Conservation (phyloP, 1,284 basidiomycete species). For the Ganoderma leucocontextum region DNA sequence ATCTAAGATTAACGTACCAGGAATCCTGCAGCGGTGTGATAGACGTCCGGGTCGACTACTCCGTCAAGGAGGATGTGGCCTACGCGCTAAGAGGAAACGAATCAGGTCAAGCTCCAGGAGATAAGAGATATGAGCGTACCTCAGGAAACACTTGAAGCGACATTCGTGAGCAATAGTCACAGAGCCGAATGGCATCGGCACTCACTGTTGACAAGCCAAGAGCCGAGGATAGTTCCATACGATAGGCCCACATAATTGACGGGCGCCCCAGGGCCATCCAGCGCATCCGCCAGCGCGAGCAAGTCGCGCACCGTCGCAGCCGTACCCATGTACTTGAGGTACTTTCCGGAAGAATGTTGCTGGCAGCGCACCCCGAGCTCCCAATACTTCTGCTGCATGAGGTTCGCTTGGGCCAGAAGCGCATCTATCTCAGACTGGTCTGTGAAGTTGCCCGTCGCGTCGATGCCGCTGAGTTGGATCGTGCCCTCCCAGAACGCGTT, state of each 20-base stretch:
- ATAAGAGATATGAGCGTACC: not conserved
- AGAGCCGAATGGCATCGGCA: not conserved
- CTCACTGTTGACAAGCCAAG: constrained; percentile 33
- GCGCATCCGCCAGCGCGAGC: constrained; percentile 28
- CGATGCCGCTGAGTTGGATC: constrained; percentile 23
- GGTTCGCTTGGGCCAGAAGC: constrained; percentile 19
- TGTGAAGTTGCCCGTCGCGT: constrained; percentile 22
- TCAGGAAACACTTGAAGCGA: constrained; percentile 25
- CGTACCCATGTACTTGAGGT: constrained; percentile 29
- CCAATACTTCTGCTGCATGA: constrained; percentile 27
- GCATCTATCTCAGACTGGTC: constrained; percentile 13
- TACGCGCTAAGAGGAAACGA: constrained; percentile 18
- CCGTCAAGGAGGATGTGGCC: constrained; percentile 32
- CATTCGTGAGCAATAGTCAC: not conserved
- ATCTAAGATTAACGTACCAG: not conserved
- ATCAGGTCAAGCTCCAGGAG: not conserved
- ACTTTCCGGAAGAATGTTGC: constrained; percentile 5
- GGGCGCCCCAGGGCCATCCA: constrained; percentile 25
- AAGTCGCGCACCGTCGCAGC: constrained; percentile 30
- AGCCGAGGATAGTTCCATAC: constrained; percentile 28
- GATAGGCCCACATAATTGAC: constrained; percentile 28
- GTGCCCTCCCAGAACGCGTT: constrained; percentile 21
- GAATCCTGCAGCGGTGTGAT: not conserved
- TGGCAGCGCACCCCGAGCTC: constrained; percentile 21
- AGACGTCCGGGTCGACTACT: constrained; percentile 14